Percentiles rank a stretch among this genome's conserved stretches.
These are phyloP conservation scores for Leccinum pachyderme DNA, from an alignment of 1,284 basidiomycete species.

Conservation along the genomic window DNA sequence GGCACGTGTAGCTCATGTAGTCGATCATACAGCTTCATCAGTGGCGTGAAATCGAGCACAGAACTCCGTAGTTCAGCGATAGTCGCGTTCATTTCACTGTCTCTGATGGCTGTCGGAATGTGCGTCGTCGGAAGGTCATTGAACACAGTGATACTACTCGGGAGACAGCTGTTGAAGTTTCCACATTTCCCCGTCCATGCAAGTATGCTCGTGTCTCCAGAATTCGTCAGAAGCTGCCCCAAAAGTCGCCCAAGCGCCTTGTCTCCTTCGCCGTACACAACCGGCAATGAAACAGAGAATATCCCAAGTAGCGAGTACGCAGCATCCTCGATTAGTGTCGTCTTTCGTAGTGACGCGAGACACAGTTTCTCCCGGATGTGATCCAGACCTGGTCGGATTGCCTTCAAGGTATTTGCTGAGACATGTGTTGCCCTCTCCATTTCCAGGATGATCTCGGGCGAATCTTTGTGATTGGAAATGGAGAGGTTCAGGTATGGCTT, in stretches of 20 bases:
- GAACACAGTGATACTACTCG: constrained; percentile 1
- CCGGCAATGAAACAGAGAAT: background rate
- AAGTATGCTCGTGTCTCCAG: constrained; percentile 3
- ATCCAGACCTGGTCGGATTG: background rate
- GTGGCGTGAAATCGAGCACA: background rate
- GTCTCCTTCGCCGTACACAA: background rate
- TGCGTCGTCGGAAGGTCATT: background rate
- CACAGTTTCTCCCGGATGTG: constrained; percentile 1
- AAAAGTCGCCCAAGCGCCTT: constrained; percentile 2
- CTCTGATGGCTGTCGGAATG: background rate
- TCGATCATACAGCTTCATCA: background rate
- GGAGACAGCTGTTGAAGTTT: constrained; percentile 6
- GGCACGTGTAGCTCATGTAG: background rate
- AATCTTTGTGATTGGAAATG: constrained; percentile 1
- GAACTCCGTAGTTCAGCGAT: background rate
- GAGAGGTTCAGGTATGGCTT: background rate
- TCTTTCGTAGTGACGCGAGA: constrained; percentile 1
- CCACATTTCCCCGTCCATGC: constrained; percentile 5
- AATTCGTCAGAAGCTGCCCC: background rate
- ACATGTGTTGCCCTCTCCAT: background rate
- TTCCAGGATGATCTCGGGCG: background rate
- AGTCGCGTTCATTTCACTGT: background rate
- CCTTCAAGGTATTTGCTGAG: background rate
- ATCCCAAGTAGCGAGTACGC: constrained; percentile 3
- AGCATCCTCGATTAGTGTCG: background rate